A percentile compares a stretch with the other conserved stretches of the same genome.
phyloP scores from a whole-genome alignment of 2,329 filamentous ascomycete species.

The Ophidiomyces ophidiicola region DNA sequence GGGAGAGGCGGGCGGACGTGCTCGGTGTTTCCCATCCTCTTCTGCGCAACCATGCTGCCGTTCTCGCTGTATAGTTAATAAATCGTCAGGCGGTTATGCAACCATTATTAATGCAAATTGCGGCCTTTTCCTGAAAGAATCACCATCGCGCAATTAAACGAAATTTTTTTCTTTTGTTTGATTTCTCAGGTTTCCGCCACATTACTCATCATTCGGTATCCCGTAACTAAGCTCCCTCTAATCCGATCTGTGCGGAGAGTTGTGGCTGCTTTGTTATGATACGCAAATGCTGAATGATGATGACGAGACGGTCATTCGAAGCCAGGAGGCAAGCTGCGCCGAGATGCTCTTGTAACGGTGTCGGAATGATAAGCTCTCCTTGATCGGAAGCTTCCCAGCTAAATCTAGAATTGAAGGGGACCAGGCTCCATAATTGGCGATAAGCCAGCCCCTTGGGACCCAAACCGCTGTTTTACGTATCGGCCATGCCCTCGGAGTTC shows the following conservation, averaged over 20 bases:
- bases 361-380: constrained; percentile 5
- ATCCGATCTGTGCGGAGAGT: too few relatives aligned
- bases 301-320: neutral
- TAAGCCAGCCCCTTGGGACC: constrained; percentile 3
- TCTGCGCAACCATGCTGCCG: too few relatives aligned
- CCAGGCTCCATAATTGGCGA: neutral
- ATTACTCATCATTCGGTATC: constrained; percentile 5
- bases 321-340: neutral
- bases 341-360: constrained; percentile 1
- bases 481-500: constrained; percentile 4
- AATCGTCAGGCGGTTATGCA: too few relatives aligned
- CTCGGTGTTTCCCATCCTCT: too few relatives aligned
- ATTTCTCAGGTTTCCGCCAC: constrained; percentile 1
- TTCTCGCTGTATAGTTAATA: too few relatives aligned
- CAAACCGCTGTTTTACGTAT: constrained; percentile 3
- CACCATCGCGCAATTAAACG: neutral
- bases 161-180: neutral
- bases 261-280: too few relatives aligned
- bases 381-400: constrained; percentile 3
- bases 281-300: neutral
- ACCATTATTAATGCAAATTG: neutral
- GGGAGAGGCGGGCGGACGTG: too few relatives aligned
- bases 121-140: constrained; percentile 7
- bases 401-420: constrained; percentile 4
- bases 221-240: too few relatives aligned